Conservation (phyloP, 441 rosid species). For the Eutrema salsugineum region DNA sequence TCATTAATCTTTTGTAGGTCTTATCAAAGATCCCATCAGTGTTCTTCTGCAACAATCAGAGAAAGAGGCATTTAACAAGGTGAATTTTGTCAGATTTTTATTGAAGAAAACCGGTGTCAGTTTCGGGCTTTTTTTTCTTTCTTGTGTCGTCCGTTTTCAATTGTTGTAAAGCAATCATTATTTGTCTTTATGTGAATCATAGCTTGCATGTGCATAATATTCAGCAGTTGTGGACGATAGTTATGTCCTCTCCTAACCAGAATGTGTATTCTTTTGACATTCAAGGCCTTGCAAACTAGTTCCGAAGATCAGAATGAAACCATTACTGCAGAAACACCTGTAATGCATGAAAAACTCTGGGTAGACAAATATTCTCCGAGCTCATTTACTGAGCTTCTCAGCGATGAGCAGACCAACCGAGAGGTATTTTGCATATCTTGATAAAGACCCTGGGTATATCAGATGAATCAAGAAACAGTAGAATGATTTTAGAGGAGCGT, state of each 20-base stretch:
- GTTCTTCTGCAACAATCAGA: slow-evolving; percentile 71
- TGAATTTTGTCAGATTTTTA: slow-evolving; percentile 9
- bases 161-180: neutral
- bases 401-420: slow-evolving; percentile 98
- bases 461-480: neutral
- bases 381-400: slow-evolving; percentile 96
- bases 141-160: neutral
- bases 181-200: neutral
- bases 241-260: neutral
- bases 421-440: slow-evolving; percentile 52
- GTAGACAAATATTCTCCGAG: slow-evolving; percentile 94
- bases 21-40: slow-evolving; percentile 58
- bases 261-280: slow-evolving; percentile 17
- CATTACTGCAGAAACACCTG: slow-evolving; percentile 42
- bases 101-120: neutral
- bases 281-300: slow-evolving; percentile 80
- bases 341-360: slow-evolving; percentile 77
- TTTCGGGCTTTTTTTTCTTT: neutral
- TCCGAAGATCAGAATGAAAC: slow-evolving; percentile 46
- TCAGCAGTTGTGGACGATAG: neutral
- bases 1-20: slow-evolving; percentile 47
- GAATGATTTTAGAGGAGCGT: slow-evolving; percentile 6
- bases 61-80: slow-evolving; percentile 83
- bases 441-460: neutral
- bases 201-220: neutral